Conservation (phyloP, 176 grass and related monocot genomes). For the Cymbopogon citratus region DNA sequence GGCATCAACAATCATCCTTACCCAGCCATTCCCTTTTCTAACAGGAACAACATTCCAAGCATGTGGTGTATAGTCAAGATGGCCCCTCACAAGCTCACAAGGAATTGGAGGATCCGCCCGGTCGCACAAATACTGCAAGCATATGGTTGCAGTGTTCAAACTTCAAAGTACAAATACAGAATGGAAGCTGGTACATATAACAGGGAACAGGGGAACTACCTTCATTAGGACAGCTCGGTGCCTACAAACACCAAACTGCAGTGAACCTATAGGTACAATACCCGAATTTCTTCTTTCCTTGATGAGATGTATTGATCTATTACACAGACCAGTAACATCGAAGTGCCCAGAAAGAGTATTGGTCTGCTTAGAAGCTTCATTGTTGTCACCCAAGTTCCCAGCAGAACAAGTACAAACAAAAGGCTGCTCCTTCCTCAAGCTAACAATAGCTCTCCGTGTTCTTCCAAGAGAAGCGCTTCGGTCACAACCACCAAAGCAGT, state of each 20-base stretch:
- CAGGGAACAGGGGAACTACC: conserved; percentile 30
- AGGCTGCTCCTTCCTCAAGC: conserved; percentile 79
- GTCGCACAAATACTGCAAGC: conserved; percentile 86
- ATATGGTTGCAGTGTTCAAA: conserved; percentile 14
- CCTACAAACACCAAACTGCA: conserved; percentile 92
- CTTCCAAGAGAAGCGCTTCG: conserved; percentile 68
- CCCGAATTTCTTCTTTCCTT: conserved; percentile 84
- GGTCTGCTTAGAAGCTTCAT: conserved; percentile 28
- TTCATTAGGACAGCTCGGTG: conserved; percentile 98
- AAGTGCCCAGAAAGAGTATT: conserved; percentile 31
- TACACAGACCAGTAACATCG: conserved; percentile 54
- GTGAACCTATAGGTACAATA: conserved; percentile 80
- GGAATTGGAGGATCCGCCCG: conserved; percentile 87
- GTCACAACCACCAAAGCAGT: conserved; percentile 96
- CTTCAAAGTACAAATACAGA: conserved; percentile 8
- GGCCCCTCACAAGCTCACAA: conserved; percentile 91
- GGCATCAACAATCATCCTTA: conserved; percentile 90
- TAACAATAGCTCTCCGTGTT: conserved; percentile 61
- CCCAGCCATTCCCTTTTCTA: conserved; percentile 58
- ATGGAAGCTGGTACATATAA: neutral
- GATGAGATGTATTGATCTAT: conserved; percentile 71
- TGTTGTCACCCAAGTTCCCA: conserved; percentile 38
- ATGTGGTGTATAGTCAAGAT: conserved; percentile 96
- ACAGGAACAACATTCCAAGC: conserved; percentile 93
- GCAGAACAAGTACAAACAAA: conserved; percentile 87